Conservation (phyloP, 352 stramenopile species). For the Phytopythium ostracodes region DNA sequence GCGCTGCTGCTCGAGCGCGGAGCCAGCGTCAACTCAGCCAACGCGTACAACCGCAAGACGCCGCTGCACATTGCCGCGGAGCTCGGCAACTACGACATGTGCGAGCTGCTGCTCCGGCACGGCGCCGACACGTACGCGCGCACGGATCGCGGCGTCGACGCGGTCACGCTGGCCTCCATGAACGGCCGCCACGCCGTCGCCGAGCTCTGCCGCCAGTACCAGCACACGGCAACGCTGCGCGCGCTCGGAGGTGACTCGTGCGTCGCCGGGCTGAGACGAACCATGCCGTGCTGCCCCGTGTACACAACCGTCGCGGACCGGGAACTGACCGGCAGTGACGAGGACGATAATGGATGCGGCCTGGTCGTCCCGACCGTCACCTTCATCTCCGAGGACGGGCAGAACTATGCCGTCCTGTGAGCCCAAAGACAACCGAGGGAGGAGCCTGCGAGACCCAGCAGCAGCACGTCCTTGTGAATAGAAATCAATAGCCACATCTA, state of each 20-base stretch:
- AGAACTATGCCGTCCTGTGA: slow-evolving; percentile 32
- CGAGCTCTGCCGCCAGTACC: slow-evolving; percentile 22
- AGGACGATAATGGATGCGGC: slow-evolving; percentile 15
- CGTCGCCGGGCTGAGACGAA: slow-evolving; percentile 16
- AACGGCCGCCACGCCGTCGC: slow-evolving; percentile 27
- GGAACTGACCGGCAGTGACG: not conserved
- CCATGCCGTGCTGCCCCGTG: slow-evolving; percentile 9
- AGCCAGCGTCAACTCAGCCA: slow-evolving; percentile 44
- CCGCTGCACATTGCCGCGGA: slow-evolving; percentile 56
- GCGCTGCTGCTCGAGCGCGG: slow-evolving; percentile 39
- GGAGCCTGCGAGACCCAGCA: not conserved
- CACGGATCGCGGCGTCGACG: slow-evolving; percentile 23
- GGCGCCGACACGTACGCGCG: slow-evolving; percentile 24
- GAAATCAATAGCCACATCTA: not conserved
- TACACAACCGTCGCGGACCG: not conserved
- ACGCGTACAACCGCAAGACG: slow-evolving; percentile 46
- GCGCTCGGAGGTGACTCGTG: slow-evolving; percentile 8
- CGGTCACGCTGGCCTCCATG: slow-evolving; percentile 19
- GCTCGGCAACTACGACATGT: slow-evolving; percentile 42
- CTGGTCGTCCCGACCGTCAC: slow-evolving; percentile 15
- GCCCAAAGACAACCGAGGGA: too few relatives aligned
- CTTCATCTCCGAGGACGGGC: slow-evolving; percentile 32
- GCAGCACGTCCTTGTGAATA: not conserved
- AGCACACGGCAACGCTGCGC: not conserved
- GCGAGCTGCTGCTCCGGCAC: slow-evolving; percentile 37